phyloP scores from a whole-genome alignment of 257 asterid genomes.

The Ehretia macrophylla region DNA sequence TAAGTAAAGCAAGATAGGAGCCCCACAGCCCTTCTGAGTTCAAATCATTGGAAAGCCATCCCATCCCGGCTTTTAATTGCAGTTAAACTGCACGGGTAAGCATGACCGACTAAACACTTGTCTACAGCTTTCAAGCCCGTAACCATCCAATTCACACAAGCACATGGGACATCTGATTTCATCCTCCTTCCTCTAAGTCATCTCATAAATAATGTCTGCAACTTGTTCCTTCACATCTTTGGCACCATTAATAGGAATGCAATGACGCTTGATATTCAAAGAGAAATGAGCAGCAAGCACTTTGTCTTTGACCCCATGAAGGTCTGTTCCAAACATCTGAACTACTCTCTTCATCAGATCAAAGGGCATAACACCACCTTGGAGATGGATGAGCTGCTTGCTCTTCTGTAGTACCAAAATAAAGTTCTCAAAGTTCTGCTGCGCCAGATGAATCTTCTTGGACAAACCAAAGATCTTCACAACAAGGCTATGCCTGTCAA shows the following conservation, averaged over 20 bases:
- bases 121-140: conserved; percentile 58
- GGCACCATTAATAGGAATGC: conserved; percentile 47
- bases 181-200: conserved; percentile 22
- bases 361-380: conserved; percentile 54
- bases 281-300: conserved; percentile 63
- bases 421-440: conserved; percentile 40
- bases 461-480: conserved; percentile 62
- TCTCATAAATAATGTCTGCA: conserved; percentile 43
- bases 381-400: conserved; percentile 78
- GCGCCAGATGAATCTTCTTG: conserved; percentile 40
- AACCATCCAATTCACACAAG: conserved; percentile 73
- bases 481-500: conserved; percentile 55
- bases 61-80: conserved; percentile 56
- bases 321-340: conserved; percentile 71
- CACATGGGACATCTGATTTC: conserved; percentile 64
- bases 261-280: conserved; percentile 55
- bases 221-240: conserved; percentile 66
- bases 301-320: conserved; percentile 57
- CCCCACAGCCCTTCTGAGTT: conserved; percentile 42
- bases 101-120: conserved; percentile 63
- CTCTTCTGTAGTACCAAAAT: conserved; percentile 53
- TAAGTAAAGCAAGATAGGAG: conserved; percentile 52
- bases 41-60: conserved; percentile 67
- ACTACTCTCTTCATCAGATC: conserved; percentile 91
- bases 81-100: conserved; percentile 74